These are phyloP conservation scores for Chalciporus pseudorubinellus DNA, from an alignment of 768 basidiomycete genomes.

Conservation along the genomic window DNA sequence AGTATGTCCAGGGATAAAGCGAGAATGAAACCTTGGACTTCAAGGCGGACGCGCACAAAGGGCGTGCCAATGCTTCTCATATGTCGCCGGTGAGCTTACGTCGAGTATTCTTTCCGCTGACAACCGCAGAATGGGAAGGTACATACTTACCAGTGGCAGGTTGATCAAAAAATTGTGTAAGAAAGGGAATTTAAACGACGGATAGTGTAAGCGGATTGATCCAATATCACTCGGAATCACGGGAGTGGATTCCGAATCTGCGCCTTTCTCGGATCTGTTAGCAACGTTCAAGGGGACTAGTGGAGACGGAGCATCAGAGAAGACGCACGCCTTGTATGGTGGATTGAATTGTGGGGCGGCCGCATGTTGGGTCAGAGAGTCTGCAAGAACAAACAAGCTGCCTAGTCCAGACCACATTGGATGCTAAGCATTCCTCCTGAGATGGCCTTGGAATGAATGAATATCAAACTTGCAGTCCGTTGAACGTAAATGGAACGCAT, in stretches of 20 bases:
- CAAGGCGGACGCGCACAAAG: slow-evolving; percentile 26
- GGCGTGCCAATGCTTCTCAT: slow-evolving; percentile 26
- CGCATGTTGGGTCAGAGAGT: slow-evolving; percentile 19
- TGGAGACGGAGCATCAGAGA: slow-evolving; percentile 2
- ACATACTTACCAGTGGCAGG: neutral
- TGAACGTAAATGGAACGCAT: slow-evolving; percentile 23
- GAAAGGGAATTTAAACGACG: slow-evolving; percentile 5
- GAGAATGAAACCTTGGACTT: slow-evolving; percentile 17
- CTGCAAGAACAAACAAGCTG: neutral
- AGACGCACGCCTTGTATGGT: slow-evolving; percentile 1
- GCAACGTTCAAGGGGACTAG: slow-evolving; percentile 26
- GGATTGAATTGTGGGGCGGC: slow-evolving; percentile 23
- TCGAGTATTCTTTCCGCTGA: slow-evolving; percentile 11
- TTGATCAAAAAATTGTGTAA: slow-evolving; percentile 13
- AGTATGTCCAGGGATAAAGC: slow-evolving; percentile 9
- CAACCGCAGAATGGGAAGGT: slow-evolving; percentile 12
- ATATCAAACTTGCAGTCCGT: slow-evolving; percentile 1
- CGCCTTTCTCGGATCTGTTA: slow-evolving; percentile 7
- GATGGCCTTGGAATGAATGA: slow-evolving; percentile 7
- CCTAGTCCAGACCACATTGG: neutral
- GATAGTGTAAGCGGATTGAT: neutral
- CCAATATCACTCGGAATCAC: neutral
- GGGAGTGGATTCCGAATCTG: neutral
- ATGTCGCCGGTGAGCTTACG: slow-evolving; percentile 16
- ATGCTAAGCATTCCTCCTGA: slow-evolving; percentile 6